Conservation (phyloP, 176 grass and related monocot genomes). For the Eleusine coracana region DNA sequence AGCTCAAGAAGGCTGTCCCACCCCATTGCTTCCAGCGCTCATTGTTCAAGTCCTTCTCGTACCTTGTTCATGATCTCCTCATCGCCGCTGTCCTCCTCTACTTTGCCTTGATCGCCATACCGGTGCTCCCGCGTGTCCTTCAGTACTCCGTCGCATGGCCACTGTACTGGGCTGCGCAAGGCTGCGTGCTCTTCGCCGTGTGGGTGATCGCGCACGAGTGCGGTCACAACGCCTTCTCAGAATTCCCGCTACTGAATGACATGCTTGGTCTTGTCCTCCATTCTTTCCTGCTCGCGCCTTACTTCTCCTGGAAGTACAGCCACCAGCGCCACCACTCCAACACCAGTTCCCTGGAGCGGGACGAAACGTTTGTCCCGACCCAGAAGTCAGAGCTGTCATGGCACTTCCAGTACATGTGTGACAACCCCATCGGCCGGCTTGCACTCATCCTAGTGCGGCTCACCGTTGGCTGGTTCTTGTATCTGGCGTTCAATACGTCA, state of each 20-base stretch:
- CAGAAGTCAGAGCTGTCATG: constrained; percentile 24
- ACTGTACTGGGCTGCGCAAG: neutral
- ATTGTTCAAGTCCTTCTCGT: neutral
- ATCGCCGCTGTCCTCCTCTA: neutral
- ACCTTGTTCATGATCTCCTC: neutral
- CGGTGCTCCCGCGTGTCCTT: neutral
- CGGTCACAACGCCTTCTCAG: neutral
- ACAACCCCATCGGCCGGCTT: neutral
- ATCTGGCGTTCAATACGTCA: constrained; percentile 8
- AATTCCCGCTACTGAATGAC: constrained; percentile 39
- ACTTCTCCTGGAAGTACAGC: constrained; percentile 70
- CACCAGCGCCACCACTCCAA: constrained; percentile 64
- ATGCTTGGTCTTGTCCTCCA: constrained; percentile 53
- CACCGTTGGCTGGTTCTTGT: neutral
- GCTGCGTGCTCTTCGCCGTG: neutral
- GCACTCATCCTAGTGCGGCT: neutral
- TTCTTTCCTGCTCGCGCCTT: constrained; percentile 51
- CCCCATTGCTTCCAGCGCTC: neutral
- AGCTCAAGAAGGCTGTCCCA: neutral
- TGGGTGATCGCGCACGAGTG: constrained; percentile 1
- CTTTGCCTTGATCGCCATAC: neutral
- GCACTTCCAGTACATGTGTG: neutral
- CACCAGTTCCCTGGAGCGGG: constrained; percentile 50
- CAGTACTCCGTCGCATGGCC: neutral
- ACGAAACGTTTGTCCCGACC: constrained; percentile 59